Evolutionary conservation across 768 basidiomycete genomes (phyloP).

Genomic region (Pleurotus cornucopiae): DNA sequence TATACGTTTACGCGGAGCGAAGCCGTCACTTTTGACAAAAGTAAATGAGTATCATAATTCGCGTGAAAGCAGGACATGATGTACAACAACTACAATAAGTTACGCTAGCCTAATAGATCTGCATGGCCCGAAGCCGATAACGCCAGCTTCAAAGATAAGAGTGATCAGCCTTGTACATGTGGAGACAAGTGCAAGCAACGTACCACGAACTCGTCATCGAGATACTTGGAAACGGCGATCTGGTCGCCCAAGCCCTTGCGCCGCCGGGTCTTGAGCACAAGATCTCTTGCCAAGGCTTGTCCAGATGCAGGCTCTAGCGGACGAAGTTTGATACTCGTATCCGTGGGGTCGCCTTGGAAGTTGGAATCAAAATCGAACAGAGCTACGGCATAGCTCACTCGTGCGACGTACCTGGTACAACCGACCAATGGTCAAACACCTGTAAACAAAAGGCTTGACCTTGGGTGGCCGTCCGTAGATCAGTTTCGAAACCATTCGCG

Average conservation of each 20-base stretch:
- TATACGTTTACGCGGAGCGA: too few relatives aligned
- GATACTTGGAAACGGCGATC: slow-evolving; percentile 94
- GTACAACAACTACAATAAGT: not conserved
- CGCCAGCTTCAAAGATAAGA: slow-evolving; percentile 55
- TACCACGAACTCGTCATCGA: slow-evolving; percentile 96
- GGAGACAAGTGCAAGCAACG: slow-evolving; percentile 24
- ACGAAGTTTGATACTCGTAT: slow-evolving; percentile 93
- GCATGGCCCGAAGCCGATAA: slow-evolving; percentile 95
- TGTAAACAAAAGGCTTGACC: slow-evolving; percentile 99
- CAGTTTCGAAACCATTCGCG: slow-evolving; percentile 98
- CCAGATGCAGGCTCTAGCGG: slow-evolving; percentile 97
- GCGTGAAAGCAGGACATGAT: not conserved
- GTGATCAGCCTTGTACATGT: too few relatives aligned
- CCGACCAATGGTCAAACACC: slow-evolving; percentile 97
- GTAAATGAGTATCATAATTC: not conserved
- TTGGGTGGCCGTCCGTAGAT: slow-evolving; percentile 94
- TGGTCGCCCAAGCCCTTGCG: slow-evolving; percentile 96
- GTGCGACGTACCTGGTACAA: slow-evolving; percentile 78
- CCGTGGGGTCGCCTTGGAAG: slow-evolving; percentile 85
- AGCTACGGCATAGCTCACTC: too few relatives aligned
- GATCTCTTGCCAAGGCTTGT: slow-evolving; percentile 88
- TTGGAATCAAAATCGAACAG: too few relatives aligned
- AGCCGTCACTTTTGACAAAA: not conserved
- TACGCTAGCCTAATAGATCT: slow-evolving; percentile 65
- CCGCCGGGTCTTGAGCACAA: slow-evolving; percentile 94